These are phyloP conservation scores for Phytophthora vignae DNA, from an alignment of 352 stramenopile genomes.

Conservation along the genomic window DNA sequence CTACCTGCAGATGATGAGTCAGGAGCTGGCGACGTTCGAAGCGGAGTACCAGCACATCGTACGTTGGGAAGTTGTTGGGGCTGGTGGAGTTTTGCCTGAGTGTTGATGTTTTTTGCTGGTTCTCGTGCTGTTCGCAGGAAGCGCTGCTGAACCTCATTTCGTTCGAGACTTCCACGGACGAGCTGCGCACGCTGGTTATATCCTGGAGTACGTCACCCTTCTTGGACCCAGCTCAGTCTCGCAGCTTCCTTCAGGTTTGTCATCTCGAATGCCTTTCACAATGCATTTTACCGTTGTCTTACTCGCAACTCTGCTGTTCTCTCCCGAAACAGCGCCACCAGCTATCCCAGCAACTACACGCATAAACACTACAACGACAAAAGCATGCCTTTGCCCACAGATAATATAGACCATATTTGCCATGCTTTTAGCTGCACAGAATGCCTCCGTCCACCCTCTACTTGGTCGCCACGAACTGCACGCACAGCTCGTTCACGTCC, in stretches of 20 bases:
- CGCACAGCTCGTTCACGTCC: slow-evolving; percentile 77
- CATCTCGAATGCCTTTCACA: background rate
- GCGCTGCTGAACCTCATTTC: slow-evolving; percentile 66
- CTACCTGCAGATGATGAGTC: slow-evolving; percentile 76
- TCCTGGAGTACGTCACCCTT: slow-evolving; percentile 87
- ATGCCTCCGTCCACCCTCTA: slow-evolving; percentile 8
- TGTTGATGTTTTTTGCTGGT: slow-evolving; percentile 2
- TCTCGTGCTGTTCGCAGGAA: slow-evolving; percentile 45
- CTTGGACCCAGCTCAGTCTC: slow-evolving; percentile 58
- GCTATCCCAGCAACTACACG: slow-evolving; percentile 37
- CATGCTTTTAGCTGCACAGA: slow-evolving; percentile 8
- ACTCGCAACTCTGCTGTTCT: background rate
- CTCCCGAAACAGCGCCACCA: slow-evolving; percentile 41
- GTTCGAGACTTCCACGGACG: slow-evolving; percentile 74
- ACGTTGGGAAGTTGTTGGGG: slow-evolving; percentile 23
- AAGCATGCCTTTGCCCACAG: background rate
- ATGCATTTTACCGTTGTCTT: background rate
- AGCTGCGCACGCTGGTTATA: slow-evolving; percentile 81
- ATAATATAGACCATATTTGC: slow-evolving; percentile 27
- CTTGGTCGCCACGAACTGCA: slow-evolving; percentile 59
- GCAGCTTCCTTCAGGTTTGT: slow-evolving; percentile 61
- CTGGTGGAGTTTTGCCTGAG: slow-evolving; percentile 9
- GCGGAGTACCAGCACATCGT: slow-evolving; percentile 87
- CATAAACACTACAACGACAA: slow-evolving; percentile 5
- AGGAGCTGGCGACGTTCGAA: slow-evolving; percentile 77